phyloP scores from a whole-genome alignment of 148 eudicot genomes.

The Pharnaceum exiguum region DNA sequence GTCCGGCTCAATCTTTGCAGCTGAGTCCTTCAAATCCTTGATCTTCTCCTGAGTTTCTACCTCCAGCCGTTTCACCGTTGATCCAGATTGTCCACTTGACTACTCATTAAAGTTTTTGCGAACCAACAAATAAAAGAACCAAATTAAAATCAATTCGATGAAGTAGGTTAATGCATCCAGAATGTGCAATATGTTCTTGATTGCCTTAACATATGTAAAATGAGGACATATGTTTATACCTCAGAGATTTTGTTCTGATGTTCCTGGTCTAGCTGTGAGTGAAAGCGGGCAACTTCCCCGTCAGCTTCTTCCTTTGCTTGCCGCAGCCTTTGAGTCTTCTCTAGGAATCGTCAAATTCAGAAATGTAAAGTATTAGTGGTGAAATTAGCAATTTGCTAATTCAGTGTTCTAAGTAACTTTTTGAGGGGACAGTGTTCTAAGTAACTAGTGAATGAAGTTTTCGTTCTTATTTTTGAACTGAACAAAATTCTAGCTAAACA shows the following conservation, averaged over 20 bases:
- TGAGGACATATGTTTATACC: no score
- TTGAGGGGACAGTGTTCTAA: no score
- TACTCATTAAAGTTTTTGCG: background rate
- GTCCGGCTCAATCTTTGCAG: slow-evolving; percentile 38
- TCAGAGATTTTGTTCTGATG: slow-evolving; percentile 38
- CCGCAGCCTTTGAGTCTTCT: slow-evolving; percentile 38
- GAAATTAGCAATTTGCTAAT: no score
- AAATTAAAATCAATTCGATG: no score
- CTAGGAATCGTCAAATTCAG: slow-evolving; percentile 14
- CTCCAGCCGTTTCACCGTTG: slow-evolving; percentile 51
- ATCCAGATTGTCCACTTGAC: slow-evolving; percentile 51
- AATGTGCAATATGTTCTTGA: no score
- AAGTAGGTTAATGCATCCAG: no score
- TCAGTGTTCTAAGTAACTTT: no score
- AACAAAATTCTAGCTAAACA: no score
- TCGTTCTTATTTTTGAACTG: no score
- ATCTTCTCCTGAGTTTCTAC: slow-evolving; percentile 52
- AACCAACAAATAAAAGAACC: no score
- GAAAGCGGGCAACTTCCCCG: slow-evolving; percentile 38
- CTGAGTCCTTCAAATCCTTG: slow-evolving; percentile 29
- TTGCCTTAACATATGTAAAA: no score
- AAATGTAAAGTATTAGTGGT: background rate
- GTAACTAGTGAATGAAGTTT: no score
- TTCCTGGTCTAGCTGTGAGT: slow-evolving; percentile 47
- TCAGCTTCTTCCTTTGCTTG: slow-evolving; percentile 69